Base-by-base conservation (phyloP, 148 eudicot species). In the Rhododendron williamsianum region DNA sequence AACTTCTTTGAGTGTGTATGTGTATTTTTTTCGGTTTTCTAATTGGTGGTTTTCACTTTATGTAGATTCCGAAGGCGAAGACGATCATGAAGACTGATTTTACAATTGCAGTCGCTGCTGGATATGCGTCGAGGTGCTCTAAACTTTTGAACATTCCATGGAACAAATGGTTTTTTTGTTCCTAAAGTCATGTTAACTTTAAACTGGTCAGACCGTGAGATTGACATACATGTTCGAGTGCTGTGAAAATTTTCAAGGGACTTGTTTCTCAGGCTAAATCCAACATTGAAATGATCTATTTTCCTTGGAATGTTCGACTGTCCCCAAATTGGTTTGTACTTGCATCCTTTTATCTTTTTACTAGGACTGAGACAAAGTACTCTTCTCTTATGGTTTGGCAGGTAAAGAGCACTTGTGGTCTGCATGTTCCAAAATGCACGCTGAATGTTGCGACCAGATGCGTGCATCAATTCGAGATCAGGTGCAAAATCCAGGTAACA, bases 61-160 rank as follows among this genome's bases (percentile, higher is more conserved):
- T 78, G 82, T 52, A 84, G 86, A 84, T 77, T 84, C 86, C 3
- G 86, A 84, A 78, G 21, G 76, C 21, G 85, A 84, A 84, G 85
- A 84, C 36, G 58, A 84, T 4, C 86, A 84, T 78, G 82, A 84
- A 84, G 86, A 84, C 63, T 84, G 86, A 84, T 84, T 46, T 9
- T 78, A 58, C 76, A 84, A 82, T 56, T 84, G 82, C 56, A 43
- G 76, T 58, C 41, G 4, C 58, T 56, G 52, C 81, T 74, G 41
- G 41, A 38, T 81, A 63, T 11, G 33, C 38, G 49, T 41, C 43
- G 18, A 58, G 84, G 83, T 81, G 48, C 25, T 81, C 30, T 38
- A 15, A 58, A 56, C 46, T 81, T 49, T 84, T 27, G 33, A 36
- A 72, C 49, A 10, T 33, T 36, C 46, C 16, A 35, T 58, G 46